phyloP scores from a whole-genome alignment of 176 grass and related monocot species.

The Carex parvula region DNA sequence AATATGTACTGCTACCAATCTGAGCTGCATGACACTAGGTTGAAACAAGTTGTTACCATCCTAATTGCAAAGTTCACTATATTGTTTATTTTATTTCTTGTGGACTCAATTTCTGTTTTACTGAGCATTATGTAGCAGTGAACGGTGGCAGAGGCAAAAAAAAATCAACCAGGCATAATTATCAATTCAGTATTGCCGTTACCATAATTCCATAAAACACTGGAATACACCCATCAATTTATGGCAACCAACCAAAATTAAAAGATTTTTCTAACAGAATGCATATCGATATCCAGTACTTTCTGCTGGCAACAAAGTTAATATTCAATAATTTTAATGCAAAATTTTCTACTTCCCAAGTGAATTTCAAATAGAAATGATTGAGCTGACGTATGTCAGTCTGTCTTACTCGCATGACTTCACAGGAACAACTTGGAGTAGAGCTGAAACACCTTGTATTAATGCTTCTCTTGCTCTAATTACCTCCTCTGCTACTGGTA shows the following conservation, averaged over 20 bases:
- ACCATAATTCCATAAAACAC: neutral
- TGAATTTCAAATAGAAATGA: constrained; percentile 11
- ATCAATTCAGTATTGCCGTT: neutral
- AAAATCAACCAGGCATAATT: neutral
- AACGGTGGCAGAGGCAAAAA: neutral
- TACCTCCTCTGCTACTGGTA: constrained; percentile 70
- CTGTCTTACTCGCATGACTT: constrained; percentile 78
- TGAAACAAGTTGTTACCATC: neutral
- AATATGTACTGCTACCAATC: neutral
- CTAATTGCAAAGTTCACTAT: neutral
- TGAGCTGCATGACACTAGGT: neutral
- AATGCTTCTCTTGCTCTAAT: constrained; percentile 53
- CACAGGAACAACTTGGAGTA: constrained; percentile 55
- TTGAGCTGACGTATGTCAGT: neutral
- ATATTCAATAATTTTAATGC: neutral
- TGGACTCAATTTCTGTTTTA: neutral
- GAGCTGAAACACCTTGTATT: constrained; percentile 40
- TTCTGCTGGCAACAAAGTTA: neutral
- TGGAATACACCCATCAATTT: neutral
- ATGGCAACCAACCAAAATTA: neutral
- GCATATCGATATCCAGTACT: neutral
- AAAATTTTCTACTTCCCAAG: neutral
- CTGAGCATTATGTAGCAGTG: no score
- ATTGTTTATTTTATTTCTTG: neutral
- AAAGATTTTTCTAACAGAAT: neutral